These are phyloP conservation scores for Candida berthetii DNA, from an alignment of 805 yeast species.

Conservation along the genomic window DNA sequence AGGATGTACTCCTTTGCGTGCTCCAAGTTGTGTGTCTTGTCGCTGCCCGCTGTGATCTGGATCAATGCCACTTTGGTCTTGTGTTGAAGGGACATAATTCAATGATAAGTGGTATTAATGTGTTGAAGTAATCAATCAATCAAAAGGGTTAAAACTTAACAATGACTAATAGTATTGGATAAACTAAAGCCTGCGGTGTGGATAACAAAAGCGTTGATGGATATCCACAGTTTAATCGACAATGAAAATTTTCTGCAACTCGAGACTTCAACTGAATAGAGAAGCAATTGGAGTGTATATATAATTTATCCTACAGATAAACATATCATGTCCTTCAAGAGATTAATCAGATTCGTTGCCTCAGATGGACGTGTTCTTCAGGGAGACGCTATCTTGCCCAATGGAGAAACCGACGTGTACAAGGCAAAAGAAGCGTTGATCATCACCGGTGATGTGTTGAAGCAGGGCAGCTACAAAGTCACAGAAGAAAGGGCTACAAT, in stretches of 20 bases:
- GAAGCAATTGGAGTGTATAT: too few relatives aligned
- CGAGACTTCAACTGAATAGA: too few relatives aligned
- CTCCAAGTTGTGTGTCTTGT: slow-evolving; percentile 69
- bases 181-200: too few relatives aligned
- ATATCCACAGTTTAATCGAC: too few relatives aligned
- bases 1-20: slow-evolving; percentile 60
- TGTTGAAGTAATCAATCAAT: too few relatives aligned
- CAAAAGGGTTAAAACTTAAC: too few relatives aligned
- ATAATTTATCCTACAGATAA: too few relatives aligned
- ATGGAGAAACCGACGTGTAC: slow-evolving; percentile 29
- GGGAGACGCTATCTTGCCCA: slow-evolving; percentile 42
- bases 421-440: slow-evolving; percentile 32
- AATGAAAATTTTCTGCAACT: too few relatives aligned
- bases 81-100: not conserved
- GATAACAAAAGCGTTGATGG: too few relatives aligned
- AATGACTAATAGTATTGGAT: too few relatives aligned
- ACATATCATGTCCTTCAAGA: slow-evolving; percentile 3
- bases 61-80: slow-evolving; percentile 67
- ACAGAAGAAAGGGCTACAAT: slow-evolving; percentile 30
- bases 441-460: slow-evolving; percentile 42
- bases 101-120: too few relatives aligned
- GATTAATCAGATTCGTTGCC: slow-evolving; percentile 40
- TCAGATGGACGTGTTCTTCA: slow-evolving; percentile 34
- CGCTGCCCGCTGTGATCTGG: slow-evolving; percentile 66
- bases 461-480: slow-evolving; percentile 16